Conservation (phyloP, 2,329 filamentous ascomycete species). For the Xylariaceae sp. region DNA sequence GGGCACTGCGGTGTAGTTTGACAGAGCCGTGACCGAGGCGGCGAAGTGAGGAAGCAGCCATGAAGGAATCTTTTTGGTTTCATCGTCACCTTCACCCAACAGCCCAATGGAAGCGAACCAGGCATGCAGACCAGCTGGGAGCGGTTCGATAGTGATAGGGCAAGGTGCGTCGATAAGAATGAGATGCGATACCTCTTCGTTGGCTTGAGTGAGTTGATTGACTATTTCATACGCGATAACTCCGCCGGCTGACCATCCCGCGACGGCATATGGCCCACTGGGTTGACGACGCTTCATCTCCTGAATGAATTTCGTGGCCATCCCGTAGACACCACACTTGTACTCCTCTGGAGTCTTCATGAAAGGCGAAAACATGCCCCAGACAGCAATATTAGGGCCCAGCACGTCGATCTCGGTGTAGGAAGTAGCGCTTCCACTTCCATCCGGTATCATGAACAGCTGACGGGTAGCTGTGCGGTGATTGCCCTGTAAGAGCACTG, state of each 20-base stretch:
- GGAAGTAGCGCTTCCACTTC: constrained; percentile 60
- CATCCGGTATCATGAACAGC: constrained; percentile 54
- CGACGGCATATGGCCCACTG: constrained; percentile 61
- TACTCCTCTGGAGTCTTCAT: constrained; percentile 65
- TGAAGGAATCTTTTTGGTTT: constrained; percentile 55
- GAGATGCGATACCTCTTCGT: constrained; percentile 55
- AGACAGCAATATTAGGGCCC: constrained; percentile 45
- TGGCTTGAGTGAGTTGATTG: constrained; percentile 53
- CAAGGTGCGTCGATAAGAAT: constrained; percentile 64
- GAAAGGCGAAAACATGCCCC: constrained; percentile 65
- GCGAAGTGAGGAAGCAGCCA: constrained; percentile 73
- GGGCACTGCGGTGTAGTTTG: constrained; percentile 63
- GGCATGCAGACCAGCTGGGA: constrained; percentile 62
- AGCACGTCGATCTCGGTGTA: constrained; percentile 59
- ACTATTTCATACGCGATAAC: constrained; percentile 67
- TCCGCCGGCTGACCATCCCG: constrained; percentile 74
- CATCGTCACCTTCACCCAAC: constrained; percentile 56
- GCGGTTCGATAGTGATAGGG: constrained; percentile 63
- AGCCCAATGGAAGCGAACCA: constrained; percentile 72
- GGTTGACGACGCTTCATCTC: constrained; percentile 71
- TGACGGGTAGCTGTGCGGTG: constrained; percentile 44
- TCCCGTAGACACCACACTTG: constrained; percentile 61
- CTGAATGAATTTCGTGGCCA: constrained; percentile 60
- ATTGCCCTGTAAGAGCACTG: constrained; percentile 46
- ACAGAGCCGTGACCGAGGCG: constrained; percentile 62